These are phyloP conservation scores for Beta lomatogona DNA, from an alignment of 179 eudicot genomes.

Conservation along the genomic window DNA sequence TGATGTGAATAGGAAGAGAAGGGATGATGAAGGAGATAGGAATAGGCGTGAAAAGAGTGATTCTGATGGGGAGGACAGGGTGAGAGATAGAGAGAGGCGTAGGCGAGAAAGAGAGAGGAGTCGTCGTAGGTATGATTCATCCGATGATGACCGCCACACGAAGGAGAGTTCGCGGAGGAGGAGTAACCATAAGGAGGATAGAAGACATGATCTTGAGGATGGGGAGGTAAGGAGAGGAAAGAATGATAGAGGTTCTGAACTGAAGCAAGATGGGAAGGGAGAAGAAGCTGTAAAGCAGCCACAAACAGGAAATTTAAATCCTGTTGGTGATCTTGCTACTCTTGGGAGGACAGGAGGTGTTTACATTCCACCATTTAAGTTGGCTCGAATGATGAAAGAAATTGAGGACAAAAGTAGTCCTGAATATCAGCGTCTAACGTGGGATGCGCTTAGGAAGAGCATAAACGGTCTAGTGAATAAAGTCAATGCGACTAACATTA, in stretches of 20 bases:
- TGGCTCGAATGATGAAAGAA: conserved; percentile 83
- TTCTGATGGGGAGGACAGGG: conserved; percentile 20
- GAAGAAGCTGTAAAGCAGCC: conserved; percentile 29
- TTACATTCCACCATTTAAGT: conserved; percentile 74
- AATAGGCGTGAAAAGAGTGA: not conserved
- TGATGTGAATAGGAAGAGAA: not conserved
- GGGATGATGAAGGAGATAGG: not conserved
- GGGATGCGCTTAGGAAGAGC: conserved; percentile 90
- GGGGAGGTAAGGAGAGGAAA: too few species aligned
- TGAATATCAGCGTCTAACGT: conserved; percentile 79
- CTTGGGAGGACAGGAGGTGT: conserved; percentile 79
- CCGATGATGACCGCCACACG: conserved; percentile 17
- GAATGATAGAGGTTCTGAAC: too few species aligned
- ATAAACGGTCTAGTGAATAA: conserved; percentile 88
- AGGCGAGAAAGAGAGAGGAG: conserved; percentile 29
- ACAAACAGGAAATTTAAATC: conserved; percentile 30
- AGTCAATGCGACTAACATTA: conserved; percentile 75
- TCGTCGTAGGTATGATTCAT: conserved; percentile 17
- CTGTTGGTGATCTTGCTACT: conserved; percentile 38
- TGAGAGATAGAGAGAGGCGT: conserved; percentile 14
- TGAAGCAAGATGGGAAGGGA: too few species aligned
- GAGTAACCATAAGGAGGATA: conserved; percentile 14
- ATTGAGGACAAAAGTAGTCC: conserved; percentile 70
- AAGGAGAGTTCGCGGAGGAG: conserved; percentile 6
- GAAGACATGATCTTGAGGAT: conserved; percentile 17